Percentiles rank a stretch among this genome's conserved stretches.
phyloP scores from a whole-genome alignment of 2,329 filamentous ascomycete species.

The Cladosporium cucumerinum region DNA sequence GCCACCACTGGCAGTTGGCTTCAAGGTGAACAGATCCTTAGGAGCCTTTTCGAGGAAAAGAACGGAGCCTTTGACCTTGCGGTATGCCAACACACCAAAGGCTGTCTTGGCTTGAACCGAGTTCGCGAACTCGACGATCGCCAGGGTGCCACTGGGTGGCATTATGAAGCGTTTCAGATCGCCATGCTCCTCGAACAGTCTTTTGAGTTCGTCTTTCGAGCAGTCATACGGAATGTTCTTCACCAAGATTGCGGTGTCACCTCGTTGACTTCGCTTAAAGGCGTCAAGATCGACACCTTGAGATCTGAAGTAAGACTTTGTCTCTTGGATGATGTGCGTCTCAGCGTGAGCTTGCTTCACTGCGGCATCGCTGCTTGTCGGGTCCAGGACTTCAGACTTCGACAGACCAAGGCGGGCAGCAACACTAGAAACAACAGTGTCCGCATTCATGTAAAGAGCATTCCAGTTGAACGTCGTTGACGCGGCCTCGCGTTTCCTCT shows the following conservation, averaged over 20 bases:
- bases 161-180: conserved; percentile 79
- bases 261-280: conserved; percentile 80
- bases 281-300: conserved; percentile 90
- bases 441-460: conserved; percentile 95
- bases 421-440: conserved; percentile 88
- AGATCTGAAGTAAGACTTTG: conserved; percentile 81
- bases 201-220: conserved; percentile 71
- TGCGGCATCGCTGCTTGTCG: conserved; percentile 89
- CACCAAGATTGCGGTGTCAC: conserved; percentile 82
- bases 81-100: conserved; percentile 81
- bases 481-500: conserved; percentile 75
- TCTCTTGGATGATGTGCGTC: conserved; percentile 93
- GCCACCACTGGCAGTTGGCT: conserved; percentile 18
- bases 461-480: conserved; percentile 92
- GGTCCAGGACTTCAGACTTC: conserved; percentile 89
- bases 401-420: conserved; percentile 82
- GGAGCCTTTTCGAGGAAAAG: conserved; percentile 93
- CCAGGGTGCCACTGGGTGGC: conserved; percentile 89
- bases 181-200: conserved; percentile 81
- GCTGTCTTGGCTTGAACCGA: conserved; percentile 76
- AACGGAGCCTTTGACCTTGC: conserved; percentile 84
- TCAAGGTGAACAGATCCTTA: conserved; percentile 65
- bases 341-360: conserved; percentile 97
- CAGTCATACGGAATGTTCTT: conserved; percentile 93
- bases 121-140: conserved; percentile 84